phyloP scores from a whole-genome alignment of 1,284 basidiomycete genomes.

The Amylostereum areolatum region DNA sequence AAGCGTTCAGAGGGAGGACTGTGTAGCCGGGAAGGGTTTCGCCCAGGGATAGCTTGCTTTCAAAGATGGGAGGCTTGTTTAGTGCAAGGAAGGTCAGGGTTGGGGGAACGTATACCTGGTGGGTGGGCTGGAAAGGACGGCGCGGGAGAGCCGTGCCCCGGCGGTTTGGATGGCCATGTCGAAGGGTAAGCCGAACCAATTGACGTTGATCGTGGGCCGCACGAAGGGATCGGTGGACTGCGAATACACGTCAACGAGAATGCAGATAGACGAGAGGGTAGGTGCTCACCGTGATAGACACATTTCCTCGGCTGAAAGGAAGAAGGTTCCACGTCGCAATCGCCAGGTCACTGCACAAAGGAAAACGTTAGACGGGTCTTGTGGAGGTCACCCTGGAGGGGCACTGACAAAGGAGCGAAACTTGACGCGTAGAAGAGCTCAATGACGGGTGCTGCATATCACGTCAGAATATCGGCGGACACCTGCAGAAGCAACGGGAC shows the following conservation, averaged over 20 bases:
- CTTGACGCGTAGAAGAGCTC: slow-evolving; percentile 26
- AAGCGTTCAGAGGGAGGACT: slow-evolving; percentile 35
- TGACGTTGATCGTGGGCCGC: slow-evolving; percentile 38
- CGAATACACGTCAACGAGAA: neutral
- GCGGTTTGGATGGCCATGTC: slow-evolving; percentile 46
- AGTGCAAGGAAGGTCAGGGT: slow-evolving; percentile 36
- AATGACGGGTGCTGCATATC: slow-evolving; percentile 36
- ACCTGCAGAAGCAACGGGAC: slow-evolving; percentile 6
- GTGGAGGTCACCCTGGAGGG: neutral
- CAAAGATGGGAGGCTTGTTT: neutral
- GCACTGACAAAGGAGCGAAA: slow-evolving; percentile 4
- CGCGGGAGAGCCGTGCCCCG: slow-evolving; percentile 38
- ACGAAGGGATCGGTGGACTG: slow-evolving; percentile 40
- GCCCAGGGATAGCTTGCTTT: neutral
- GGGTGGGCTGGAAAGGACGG: slow-evolving; percentile 35
- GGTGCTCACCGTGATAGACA: slow-evolving; percentile 36
- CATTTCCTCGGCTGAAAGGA: slow-evolving; percentile 46
- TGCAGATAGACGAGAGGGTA: neutral
- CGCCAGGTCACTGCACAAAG: slow-evolving; percentile 29
- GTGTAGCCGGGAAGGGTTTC: slow-evolving; percentile 10
- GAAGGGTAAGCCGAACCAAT: slow-evolving; percentile 42
- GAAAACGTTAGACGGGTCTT: no score
- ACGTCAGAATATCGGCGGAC: neutral
- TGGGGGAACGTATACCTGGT: slow-evolving; percentile 12
- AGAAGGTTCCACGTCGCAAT: slow-evolving; percentile 49